Percentiles rank a stretch among this genome's conserved stretches.
These are phyloP conservation scores for Corymbia calophylla DNA, from an alignment of 441 rosid genomes.

Conservation along the genomic window DNA sequence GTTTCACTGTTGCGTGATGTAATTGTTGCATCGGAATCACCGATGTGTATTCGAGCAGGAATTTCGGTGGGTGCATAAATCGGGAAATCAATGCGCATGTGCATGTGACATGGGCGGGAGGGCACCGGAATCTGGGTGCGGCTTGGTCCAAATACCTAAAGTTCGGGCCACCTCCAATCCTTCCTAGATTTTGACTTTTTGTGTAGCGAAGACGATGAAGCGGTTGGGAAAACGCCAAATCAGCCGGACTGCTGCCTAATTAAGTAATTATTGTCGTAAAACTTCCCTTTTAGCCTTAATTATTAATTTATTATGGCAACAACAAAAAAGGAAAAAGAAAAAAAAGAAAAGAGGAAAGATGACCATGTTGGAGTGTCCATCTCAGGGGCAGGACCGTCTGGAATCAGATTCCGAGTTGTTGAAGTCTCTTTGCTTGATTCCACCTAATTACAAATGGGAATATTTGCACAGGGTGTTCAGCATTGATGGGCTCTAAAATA, in stretches of 20 bases:
- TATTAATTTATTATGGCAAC: not conserved
- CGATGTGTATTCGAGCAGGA: not conserved
- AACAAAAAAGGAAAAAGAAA: not conserved
- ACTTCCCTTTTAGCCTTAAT: not conserved
- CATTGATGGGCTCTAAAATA: not conserved
- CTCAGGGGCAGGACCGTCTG: not conserved
- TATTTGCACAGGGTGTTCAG: not conserved
- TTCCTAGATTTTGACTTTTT: not conserved
- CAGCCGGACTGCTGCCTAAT: not conserved
- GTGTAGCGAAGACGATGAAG: not conserved
- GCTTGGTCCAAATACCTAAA: not conserved
- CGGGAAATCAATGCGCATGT: not conserved
- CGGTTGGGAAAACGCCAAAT: not conserved
- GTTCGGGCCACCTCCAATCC: not conserved
- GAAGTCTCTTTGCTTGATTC: not conserved
- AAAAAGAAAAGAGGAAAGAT: not conserved
- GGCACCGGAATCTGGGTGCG: not conserved
- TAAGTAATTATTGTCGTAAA: not conserved
- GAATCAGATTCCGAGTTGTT: not conserved
- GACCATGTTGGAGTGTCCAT: not conserved
- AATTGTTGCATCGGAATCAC: not conserved
- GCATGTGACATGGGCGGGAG: not conserved
- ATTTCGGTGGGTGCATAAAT: not conserved
- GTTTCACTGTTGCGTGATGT: not conserved
- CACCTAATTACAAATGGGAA: not conserved